Conservation (phyloP, 1,139 yeast species). For the Pichia sp. region DNA sequence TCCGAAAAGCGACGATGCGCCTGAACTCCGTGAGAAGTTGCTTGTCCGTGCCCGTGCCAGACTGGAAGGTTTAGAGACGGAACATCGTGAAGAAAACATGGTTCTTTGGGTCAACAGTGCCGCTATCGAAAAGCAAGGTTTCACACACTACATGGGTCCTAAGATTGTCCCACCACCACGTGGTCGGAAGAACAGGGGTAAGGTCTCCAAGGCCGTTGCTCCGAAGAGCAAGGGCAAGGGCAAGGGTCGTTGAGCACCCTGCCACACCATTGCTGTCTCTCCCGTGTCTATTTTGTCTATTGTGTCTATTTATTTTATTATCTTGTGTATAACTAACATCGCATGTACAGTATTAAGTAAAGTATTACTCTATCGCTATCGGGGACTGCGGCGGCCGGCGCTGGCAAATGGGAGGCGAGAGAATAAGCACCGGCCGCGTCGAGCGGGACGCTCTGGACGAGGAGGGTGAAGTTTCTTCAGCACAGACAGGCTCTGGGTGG, state of each 20-base stretch:
- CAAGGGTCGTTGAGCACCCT: conserved; percentile 1
- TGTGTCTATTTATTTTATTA: too few species aligned
- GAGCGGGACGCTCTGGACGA: too few species aligned
- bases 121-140: conserved; percentile 52
- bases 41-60: conserved; percentile 3
- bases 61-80: conserved; percentile 4
- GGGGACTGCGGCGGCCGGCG: too few species aligned
- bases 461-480: too few species aligned
- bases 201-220: conserved; percentile 1
- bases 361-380: too few species aligned
- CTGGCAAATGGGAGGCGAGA: too few species aligned
- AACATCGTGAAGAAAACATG: conserved; percentile 14
- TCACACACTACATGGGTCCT: conserved; percentile 55
- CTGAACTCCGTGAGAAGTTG: conserved; percentile 4
- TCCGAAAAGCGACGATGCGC: neutral
- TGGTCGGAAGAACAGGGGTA: conserved; percentile 10
- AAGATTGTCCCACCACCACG: conserved; percentile 18
- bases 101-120: conserved; percentile 55
- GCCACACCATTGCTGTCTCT: too few species aligned
- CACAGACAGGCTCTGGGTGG: too few species aligned
- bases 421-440: too few species aligned
- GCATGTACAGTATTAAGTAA: too few species aligned
- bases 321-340: neutral
- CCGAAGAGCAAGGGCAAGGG: neutral
- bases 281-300: too few species aligned